These are phyloP conservation scores for Capsicum chinense DNA, from an alignment of 257 asterid species.

Conservation along the genomic window DNA sequence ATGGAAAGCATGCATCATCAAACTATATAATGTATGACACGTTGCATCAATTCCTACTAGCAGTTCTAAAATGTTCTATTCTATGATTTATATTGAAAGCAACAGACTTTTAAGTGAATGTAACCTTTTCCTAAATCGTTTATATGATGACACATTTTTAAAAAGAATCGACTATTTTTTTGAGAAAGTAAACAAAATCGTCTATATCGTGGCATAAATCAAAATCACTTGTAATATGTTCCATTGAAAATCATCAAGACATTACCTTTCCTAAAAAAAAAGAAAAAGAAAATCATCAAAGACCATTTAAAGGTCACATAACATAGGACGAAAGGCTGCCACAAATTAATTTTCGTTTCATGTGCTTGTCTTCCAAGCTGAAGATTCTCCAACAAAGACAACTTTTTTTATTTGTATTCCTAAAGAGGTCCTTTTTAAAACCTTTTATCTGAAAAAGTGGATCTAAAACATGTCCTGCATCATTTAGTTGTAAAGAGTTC, in stretches of 20 bases:
- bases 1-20: background rate
- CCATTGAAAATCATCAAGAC: background rate
- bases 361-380: background rate
- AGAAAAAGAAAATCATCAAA: background rate
- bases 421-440: background rate
- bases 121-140: background rate
- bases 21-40: background rate
- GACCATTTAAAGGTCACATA: background rate
- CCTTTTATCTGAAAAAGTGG: background rate
- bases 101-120: background rate
- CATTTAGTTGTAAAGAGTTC: background rate
- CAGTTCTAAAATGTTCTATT: background rate
- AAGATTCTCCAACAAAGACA: background rate
- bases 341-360: background rate
- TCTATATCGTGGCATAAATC: background rate
- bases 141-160: background rate
- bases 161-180: background rate
- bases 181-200: background rate
- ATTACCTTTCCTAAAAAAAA: too few relatives aligned
- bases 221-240: slow-evolving; percentile 13
- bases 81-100: background rate
- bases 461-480: background rate
- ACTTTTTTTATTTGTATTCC: background rate
- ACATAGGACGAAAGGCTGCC: background rate
- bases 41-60: background rate